These are phyloP conservation scores for Fusarium fracticaudum DNA, from an alignment of 2,329 filamentous ascomycete genomes.

Conservation along the genomic window DNA sequence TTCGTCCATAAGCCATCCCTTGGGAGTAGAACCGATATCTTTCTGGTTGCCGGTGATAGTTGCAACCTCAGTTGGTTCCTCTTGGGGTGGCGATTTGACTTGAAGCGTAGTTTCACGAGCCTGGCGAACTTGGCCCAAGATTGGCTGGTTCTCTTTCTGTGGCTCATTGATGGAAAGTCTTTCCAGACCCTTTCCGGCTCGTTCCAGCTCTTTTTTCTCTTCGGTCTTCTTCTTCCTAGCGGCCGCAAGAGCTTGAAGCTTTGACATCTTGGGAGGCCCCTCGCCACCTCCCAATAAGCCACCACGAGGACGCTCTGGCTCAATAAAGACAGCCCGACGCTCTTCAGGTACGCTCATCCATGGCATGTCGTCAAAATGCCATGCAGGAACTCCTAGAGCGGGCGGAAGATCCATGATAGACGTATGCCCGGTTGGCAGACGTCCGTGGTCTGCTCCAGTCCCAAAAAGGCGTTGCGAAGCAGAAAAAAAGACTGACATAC, in stretches of 20 bases:
- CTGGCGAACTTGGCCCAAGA: conserved; percentile 38
- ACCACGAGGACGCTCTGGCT: conserved; percentile 63
- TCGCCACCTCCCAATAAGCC: conserved; percentile 83
- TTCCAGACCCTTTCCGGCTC: conserved; percentile 44
- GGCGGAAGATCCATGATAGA: conserved; percentile 27
- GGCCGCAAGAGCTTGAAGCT: conserved; percentile 88
- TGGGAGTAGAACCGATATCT: neutral
- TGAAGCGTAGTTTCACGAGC: neutral
- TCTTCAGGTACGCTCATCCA: conserved; percentile 80
- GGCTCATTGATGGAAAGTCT: conserved; percentile 47
- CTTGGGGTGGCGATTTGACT: neutral
- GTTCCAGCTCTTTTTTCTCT: conserved; percentile 58
- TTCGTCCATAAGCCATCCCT: neutral
- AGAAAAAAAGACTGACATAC: conserved; percentile 53
- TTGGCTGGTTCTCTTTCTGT: conserved; percentile 43
- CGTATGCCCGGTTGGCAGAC: conserved; percentile 17
- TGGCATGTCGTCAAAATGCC: conserved; percentile 84
- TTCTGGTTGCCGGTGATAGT: neutral
- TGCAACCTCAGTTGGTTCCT: neutral
- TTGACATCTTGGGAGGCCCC: conserved; percentile 78
- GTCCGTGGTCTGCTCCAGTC: conserved; percentile 47
- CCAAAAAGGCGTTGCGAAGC: conserved; percentile 40
- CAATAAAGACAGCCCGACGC: conserved; percentile 72
- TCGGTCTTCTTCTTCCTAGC: conserved; percentile 85
- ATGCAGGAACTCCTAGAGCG: conserved; percentile 48